phyloP scores from a whole-genome alignment of 805 yeast genomes.

The Nadsonia fulvescens region DNA sequence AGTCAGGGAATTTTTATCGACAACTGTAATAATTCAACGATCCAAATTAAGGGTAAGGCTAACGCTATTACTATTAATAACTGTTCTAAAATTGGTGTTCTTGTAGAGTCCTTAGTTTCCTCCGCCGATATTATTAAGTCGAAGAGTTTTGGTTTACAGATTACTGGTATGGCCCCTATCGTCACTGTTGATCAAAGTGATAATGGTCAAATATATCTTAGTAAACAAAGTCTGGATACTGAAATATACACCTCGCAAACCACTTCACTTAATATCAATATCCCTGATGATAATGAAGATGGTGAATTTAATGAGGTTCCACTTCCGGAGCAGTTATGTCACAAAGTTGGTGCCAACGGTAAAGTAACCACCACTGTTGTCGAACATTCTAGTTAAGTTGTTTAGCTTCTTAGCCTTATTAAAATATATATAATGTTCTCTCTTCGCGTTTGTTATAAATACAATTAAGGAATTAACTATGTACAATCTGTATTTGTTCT shows the following conservation, averaged over 20 bases:
- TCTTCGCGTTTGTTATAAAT: too few species aligned
- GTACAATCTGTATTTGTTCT: conserved; percentile 1
- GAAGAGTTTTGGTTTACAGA: conserved; percentile 65
- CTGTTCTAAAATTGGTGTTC: conserved; percentile 53
- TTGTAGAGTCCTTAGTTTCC: conserved; percentile 70
- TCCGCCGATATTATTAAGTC: conserved; percentile 81
- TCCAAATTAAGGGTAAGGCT: conserved; percentile 80
- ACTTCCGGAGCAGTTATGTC: conserved; percentile 83
- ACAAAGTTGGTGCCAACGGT: conserved; percentile 39
- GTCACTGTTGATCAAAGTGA: conserved; percentile 79
- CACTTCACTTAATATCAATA: conserved; percentile 69
- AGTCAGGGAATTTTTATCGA: conserved; percentile 84
- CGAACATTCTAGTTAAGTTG: conserved; percentile 66
- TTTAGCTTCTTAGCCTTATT: too few species aligned
- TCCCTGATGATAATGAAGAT: conserved; percentile 50
- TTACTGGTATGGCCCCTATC: conserved; percentile 65
- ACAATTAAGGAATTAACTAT: too few species aligned
- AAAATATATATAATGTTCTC: too few species aligned
- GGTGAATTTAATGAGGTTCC: conserved; percentile 62
- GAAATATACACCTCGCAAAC: conserved; percentile 74
- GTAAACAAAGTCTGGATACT: conserved; percentile 49
- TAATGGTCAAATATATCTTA: conserved; percentile 64
- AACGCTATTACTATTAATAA: conserved; percentile 71
- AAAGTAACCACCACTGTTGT: conserved; percentile 45
- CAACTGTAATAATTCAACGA: conserved; percentile 50